phyloP scores from a whole-genome alignment of 495 filamentous ascomycete genomes.

The Copromyces sp. region DNA sequence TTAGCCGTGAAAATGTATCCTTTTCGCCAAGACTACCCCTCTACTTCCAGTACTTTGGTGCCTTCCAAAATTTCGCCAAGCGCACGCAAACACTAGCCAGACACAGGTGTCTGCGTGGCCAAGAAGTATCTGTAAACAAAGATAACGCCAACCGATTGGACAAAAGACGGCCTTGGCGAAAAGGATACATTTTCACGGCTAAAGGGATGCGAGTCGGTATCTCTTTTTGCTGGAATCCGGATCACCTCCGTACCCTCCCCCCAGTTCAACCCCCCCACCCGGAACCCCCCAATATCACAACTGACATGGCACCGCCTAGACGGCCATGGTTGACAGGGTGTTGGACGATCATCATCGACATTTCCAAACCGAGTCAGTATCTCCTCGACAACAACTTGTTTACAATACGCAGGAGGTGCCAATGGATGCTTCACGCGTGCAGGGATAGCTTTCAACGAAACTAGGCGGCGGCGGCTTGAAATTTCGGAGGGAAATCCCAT shows the following conservation, averaged over 20 bases:
- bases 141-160: no score
- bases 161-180: no score
- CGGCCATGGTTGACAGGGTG: not conserved
- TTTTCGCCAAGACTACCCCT: no score
- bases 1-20: no score
- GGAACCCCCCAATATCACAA: not conserved
- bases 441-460: not conserved
- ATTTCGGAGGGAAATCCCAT: not conserved
- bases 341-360: not conserved
- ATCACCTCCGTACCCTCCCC: not conserved
- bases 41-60: no score
- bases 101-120: no score
- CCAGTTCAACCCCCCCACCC: not conserved
- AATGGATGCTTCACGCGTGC: not conserved
- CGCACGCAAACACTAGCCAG: no score
- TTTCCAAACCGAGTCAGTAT: not conserved
- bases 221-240: not conserved
- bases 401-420: not conserved
- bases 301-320: not conserved
- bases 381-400: not conserved
- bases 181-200: no score
- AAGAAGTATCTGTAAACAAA: no score
- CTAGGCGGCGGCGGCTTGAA: not conserved
- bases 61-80: no score
- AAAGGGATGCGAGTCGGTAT: not conserved